These are phyloP conservation scores for Sarcomyxa edulis DNA, from an alignment of 768 basidiomycete genomes.

Conservation along the genomic window DNA sequence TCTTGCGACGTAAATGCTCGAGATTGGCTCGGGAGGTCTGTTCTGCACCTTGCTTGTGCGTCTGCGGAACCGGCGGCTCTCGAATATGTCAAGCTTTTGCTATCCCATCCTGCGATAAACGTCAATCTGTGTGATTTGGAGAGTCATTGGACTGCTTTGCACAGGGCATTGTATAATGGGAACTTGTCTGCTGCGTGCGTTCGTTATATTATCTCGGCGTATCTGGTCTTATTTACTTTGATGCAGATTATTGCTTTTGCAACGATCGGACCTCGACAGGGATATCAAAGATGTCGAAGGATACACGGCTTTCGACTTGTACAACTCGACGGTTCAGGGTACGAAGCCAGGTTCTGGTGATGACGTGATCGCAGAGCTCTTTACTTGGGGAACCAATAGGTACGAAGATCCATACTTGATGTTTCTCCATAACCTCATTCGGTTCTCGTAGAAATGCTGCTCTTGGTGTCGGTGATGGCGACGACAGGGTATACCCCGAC, in stretches of 20 bases:
- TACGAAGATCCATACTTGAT: slow-evolving; percentile 1
- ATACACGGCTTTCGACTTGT: slow-evolving; percentile 88
- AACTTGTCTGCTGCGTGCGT: slow-evolving; percentile 69
- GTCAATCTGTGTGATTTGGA: slow-evolving; percentile 80
- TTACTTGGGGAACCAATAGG: slow-evolving; percentile 41
- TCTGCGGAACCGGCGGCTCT: slow-evolving; percentile 55
- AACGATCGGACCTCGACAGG: slow-evolving; percentile 67
- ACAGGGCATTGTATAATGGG: slow-evolving; percentile 78
- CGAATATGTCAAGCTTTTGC: slow-evolving; percentile 73
- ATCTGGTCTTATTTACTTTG: slow-evolving; percentile 19
- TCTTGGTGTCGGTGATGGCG: slow-evolving; percentile 77
- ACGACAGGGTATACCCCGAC: slow-evolving; percentile 78
- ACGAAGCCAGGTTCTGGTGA: slow-evolving; percentile 47
- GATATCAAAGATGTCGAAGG: slow-evolving; percentile 80
- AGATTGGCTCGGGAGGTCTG: slow-evolving; percentile 69
- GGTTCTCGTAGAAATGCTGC: slow-evolving; percentile 62
- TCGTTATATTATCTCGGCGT: slow-evolving; percentile 4
- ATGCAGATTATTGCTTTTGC: slow-evolving; percentile 72
- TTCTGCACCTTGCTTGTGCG: slow-evolving; percentile 77
- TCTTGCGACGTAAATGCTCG: slow-evolving; percentile 67
- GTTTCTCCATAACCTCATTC: slow-evolving; percentile 8
- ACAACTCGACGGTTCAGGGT: slow-evolving; percentile 81
- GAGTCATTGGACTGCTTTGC: slow-evolving; percentile 88
- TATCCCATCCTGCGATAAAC: slow-evolving; percentile 70
- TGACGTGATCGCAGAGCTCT: slow-evolving; percentile 51